These are phyloP conservation scores for Naegleria gruberi DNA, from an alignment of 208 protist species.

Conservation along the genomic window DNA sequence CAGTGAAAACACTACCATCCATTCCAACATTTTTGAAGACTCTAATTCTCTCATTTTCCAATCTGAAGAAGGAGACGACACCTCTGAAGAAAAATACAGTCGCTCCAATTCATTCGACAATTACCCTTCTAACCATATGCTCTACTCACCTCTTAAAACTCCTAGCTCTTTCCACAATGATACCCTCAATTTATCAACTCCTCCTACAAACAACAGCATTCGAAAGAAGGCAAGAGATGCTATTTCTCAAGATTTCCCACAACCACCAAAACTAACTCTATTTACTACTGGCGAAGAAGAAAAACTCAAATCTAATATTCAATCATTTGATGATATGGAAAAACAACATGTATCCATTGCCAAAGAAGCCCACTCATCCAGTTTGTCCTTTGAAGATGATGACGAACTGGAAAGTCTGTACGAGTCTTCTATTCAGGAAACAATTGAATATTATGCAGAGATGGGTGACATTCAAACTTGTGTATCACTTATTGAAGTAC, in stretches of 20 bases:
- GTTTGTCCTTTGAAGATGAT: background rate
- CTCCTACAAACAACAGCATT: background rate
- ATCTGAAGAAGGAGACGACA: background rate
- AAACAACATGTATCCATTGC: background rate
- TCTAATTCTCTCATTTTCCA: background rate
- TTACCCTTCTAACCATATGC: background rate
- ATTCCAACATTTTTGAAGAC: background rate
- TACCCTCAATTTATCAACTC: background rate
- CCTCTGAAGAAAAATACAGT: background rate
- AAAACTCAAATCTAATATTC: too few species aligned
- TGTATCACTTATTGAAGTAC: background rate
- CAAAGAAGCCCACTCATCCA: background rate
- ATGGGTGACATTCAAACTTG: slow-evolving; percentile 6
- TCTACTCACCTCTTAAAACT: background rate
- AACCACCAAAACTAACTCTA: background rate
- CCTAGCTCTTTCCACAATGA: background rate
- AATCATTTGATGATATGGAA: background rate
- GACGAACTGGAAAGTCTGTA: background rate
- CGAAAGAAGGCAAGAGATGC: background rate
- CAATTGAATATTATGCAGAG: background rate
- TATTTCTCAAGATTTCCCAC: background rate
- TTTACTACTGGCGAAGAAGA: background rate
- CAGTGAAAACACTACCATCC: background rate
- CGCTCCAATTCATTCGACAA: background rate
- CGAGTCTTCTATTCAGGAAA: background rate